A percentile compares a stretch with the other conserved stretches of the same genome.
Evolutionary conservation across 139 green algal genomes (phyloP).

Genomic region (Closterium sp.): DNA sequence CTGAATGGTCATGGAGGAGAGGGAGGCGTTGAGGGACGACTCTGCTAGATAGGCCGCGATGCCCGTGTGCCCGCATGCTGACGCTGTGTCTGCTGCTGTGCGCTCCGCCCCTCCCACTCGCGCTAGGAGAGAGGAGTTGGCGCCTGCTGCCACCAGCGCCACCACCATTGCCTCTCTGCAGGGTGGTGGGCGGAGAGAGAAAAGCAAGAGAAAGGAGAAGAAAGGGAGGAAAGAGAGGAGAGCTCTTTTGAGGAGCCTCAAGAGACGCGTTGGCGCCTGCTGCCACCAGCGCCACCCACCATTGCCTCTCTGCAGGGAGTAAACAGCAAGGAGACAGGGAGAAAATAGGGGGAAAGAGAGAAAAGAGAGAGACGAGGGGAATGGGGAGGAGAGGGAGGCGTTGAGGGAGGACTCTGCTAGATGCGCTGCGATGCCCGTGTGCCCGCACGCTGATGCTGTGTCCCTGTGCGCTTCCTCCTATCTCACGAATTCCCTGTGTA

Average conservation of each 20-base stretch:
- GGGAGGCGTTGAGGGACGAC: conserved; percentile 4
- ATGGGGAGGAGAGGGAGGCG: background rate
- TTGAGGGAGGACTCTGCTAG: conserved; percentile 23
- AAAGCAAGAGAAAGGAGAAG: no score
- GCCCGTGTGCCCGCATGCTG: conserved; percentile 12
- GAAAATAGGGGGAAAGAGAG: background rate
- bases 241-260: no score
- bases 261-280: background rate
- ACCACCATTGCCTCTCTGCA: conserved; percentile 20
- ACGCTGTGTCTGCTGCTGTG: conserved; percentile 32
- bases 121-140: background rate
- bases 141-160: background rate
- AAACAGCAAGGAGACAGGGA: background rate
- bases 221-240: no score
- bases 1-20: conserved; percentile 19
- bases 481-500: no score
- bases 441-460: conserved; percentile 10
- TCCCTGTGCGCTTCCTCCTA: conserved; percentile 20
- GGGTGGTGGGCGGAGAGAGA: background rate
- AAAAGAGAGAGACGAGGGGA: background rate
- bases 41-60: conserved; percentile 45
- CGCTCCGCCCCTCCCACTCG: background rate
- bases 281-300: conserved; percentile 7
- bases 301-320: conserved; percentile 6
- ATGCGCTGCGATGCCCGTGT: conserved; percentile 35